phyloP scores from a whole-genome alignment of 192 early-diverging fungal genomes.

The Backusella australiensis region DNA sequence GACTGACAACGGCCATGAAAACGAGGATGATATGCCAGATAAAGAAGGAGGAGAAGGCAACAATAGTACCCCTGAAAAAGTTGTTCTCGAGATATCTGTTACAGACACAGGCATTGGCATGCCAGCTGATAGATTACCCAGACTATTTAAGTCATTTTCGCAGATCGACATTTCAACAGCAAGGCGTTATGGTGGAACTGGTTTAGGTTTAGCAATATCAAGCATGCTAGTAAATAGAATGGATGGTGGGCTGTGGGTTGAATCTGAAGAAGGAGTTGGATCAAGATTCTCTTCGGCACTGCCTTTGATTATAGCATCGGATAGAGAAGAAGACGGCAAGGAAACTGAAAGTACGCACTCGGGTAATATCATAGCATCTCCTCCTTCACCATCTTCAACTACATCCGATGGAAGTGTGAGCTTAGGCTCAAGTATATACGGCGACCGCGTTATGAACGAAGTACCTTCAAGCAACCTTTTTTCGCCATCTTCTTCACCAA shows the following conservation, averaged over 20 bases:
- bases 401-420: slow-evolving; percentile 28
- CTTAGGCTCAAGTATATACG: background rate
- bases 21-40: background rate
- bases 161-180: slow-evolving; percentile 62
- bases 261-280: slow-evolving; percentile 48
- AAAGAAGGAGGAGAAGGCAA: slow-evolving; percentile 10
- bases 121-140: slow-evolving; percentile 48
- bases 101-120: slow-evolving; percentile 69
- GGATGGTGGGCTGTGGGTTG: slow-evolving; percentile 63
- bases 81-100: slow-evolving; percentile 39
- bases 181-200: slow-evolving; percentile 58
- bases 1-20: background rate
- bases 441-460: slow-evolving; percentile 4
- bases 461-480: background rate
- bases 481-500: slow-evolving; percentile 2
- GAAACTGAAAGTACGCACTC: background rate
- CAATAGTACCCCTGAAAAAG: background rate
- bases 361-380: slow-evolving; percentile 17
- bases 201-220: slow-evolving; percentile 68
- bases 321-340: background rate
- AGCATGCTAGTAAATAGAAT: slow-evolving; percentile 58
- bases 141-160: slow-evolving; percentile 62
- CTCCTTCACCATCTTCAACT: slow-evolving; percentile 32
- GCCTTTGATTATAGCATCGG: slow-evolving; percentile 26
- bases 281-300: slow-evolving; percentile 53